Evolutionary conservation across 306 rosid genomes (phyloP), one percentile per base, ranked within the genome.

Genomic region (Fragaria iinumae): DNA sequence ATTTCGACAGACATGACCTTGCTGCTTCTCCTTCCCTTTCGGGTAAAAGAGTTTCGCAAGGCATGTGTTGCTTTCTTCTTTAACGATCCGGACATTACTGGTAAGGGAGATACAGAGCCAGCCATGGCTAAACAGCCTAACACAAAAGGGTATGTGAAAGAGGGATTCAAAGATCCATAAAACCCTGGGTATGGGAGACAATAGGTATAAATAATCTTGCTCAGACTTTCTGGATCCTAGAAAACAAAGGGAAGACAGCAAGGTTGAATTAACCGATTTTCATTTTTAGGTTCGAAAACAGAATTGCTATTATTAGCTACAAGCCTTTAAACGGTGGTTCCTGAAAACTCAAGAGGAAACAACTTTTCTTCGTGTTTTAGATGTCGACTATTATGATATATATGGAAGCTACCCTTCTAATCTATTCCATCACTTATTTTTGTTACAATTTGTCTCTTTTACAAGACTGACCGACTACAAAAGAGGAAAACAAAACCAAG

Each of bases 51-150:
- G 17, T 18, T 49, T 49, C 62, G 41, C 5, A 71, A 71, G 18
- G 74, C 74, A 71, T 49, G 11, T 16, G 21, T 49, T 9, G 75
- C 62, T 49, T 71, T 71, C 44, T 70, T 70, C 60, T 16, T 70
- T 6, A 70, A 17, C 21, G 27, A 70, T 3, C 3, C 62, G 0
- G 60, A 47, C 27, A 65, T 12, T 64, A 23, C 38, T 43, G 65
- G 65, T 36, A 20, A 11, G 21, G 76, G 67, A 21, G 50, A 21
- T 21, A 72, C 14, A 72, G 49, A 27, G 23, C 36, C 39, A 39
- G 50, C 62, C 67, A 72, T 72, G 67, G 52, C 4, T 65, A 11
- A 21, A 56, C 59, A 52, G 59, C 59, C 59, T 6, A 60, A 60
- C 66, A 10, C 8, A 25, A 25, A 23, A 12, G 18, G 55, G 55